Evolutionary conservation across 2,329 filamentous ascomycete genomes (phyloP), one percentile per base, ranked within the genome.

Genomic region (Aspergillus niger): DNA sequence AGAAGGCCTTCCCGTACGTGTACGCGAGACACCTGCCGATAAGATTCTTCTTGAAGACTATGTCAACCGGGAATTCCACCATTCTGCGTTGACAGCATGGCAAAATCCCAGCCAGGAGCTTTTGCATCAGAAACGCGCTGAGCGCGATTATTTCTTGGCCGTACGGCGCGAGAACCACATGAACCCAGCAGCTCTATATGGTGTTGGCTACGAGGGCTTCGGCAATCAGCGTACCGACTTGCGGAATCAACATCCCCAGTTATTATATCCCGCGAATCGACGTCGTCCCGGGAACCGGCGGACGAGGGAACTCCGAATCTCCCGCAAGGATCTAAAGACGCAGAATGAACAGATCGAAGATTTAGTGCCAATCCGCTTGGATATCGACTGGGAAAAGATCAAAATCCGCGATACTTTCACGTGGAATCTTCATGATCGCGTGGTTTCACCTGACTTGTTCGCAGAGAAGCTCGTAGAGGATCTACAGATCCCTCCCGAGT

Each of bases 361-460:
- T 72, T 81, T 99, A 57, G 91, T 98, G 1, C 95, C 95, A 2
- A 85, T 99, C 66, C 87, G 95, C 51, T 80, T 99, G 57, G 95
- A 99, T 70, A 91, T 98, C 53, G 95, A 99, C 71, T 91, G 91
- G 85, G 94, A 98, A 67, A 97, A 96, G 80, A 86, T 98, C 69
- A 95, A 95, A 77, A 83, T 99, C 62, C 90, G 95, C 74, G 95
- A 99, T 76, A 98, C 95, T 0, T 97, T 99, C 68, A 98, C 95
- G 3, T 99, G 94, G 93, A 99, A 99, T 76, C 83, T 98, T 38
- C 91, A 97, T 78, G 95, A 99, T 74, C 89, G 93, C 60, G 84
- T 95, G 11, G 86, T 96, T 3, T 84, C 86, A 22, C 86, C 89
- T 20, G 90, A 96, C 59, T 77, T 95, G 10, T 98, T 98, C 74